These are phyloP conservation scores for Mycothermus thermophilus DNA, from an alignment of 495 filamentous ascomycete genomes.

Conservation along the genomic window DNA sequence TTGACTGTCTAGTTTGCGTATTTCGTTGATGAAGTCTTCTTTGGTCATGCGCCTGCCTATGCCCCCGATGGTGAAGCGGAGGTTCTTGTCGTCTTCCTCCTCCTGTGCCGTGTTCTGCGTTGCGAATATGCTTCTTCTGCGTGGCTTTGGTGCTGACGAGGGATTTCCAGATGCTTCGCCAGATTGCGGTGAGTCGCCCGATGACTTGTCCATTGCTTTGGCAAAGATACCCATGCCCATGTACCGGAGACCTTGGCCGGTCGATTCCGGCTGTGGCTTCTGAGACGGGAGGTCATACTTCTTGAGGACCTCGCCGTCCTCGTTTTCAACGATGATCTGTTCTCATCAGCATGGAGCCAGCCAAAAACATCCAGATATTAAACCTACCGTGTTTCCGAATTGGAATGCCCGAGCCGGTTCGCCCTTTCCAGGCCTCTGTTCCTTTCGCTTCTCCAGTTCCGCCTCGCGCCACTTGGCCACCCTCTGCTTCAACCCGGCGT, in stretches of 20 bases:
- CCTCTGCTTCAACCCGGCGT: slow-evolving; percentile 31
- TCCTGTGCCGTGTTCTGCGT: slow-evolving; percentile 38
- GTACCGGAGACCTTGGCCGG: slow-evolving; percentile 32
- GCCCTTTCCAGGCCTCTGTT: slow-evolving; percentile 30
- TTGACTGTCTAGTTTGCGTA: slow-evolving; percentile 69
- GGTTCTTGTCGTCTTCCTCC: slow-evolving; percentile 56
- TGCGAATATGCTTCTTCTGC: slow-evolving; percentile 28
- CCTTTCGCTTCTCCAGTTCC: slow-evolving; percentile 47
- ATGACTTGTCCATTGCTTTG: slow-evolving; percentile 22
- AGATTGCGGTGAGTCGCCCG: slow-evolving; percentile 39
- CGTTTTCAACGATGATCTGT: slow-evolving; percentile 90
- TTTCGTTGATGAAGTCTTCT: slow-evolving; percentile 75
- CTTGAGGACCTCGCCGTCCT: slow-evolving; percentile 93
- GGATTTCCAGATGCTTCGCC: slow-evolving; percentile 28
- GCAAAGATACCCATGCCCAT: slow-evolving; percentile 33
- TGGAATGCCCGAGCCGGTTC: slow-evolving; percentile 80
- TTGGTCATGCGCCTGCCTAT: slow-evolving; percentile 70
- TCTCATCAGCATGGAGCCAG: neutral
- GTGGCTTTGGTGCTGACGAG: slow-evolving; percentile 14
- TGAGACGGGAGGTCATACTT: slow-evolving; percentile 72
- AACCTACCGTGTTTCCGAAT: slow-evolving; percentile 67
- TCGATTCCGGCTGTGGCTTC: slow-evolving; percentile 24
- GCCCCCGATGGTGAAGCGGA: slow-evolving; percentile 76
- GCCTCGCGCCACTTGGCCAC: slow-evolving; percentile 41
- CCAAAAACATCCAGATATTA: neutral